Evolutionary conservation across 2,329 filamentous ascomycete species (phyloP).

Genomic region (Trichothecium roseum): DNA sequence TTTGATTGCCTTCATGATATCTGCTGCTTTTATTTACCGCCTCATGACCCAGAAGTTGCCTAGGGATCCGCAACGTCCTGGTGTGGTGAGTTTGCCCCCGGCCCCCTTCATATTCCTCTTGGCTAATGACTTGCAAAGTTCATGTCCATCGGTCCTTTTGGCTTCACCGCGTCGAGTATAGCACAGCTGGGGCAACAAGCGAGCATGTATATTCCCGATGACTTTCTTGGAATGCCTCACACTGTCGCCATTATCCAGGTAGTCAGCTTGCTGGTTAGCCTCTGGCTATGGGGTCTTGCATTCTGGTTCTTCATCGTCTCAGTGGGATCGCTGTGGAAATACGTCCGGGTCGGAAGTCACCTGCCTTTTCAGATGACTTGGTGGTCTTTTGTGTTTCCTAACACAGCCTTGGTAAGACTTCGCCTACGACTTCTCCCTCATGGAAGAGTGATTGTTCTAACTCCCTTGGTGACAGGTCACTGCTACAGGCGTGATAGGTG

Average conservation of each 20-base stretch:
- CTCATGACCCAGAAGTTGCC: constrained; percentile 84
- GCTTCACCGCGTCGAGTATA: constrained; percentile 40
- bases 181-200: constrained; percentile 35
- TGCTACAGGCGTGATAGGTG: constrained; percentile 61
- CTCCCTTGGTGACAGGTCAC: constrained; percentile 30
- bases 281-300: constrained; percentile 79
- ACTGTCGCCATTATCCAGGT: constrained; percentile 34
- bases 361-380: constrained; percentile 78
- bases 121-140: constrained; percentile 35
- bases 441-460: constrained; percentile 34
- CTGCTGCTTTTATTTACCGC: constrained; percentile 73
- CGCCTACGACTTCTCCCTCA: constrained; percentile 11
- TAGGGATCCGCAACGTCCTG: constrained; percentile 62
- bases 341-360: constrained; percentile 42
- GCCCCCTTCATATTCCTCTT: constrained; percentile 1
- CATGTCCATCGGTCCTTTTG: constrained; percentile 69
- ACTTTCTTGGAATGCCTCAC: constrained; percentile 30
- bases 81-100: constrained; percentile 41
- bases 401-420: constrained; percentile 51
- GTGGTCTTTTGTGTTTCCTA: constrained; percentile 76
- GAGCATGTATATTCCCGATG: constrained; percentile 28
- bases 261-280: constrained; percentile 48
- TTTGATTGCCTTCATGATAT: constrained; percentile 63
- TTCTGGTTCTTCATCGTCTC: constrained; percentile 78
- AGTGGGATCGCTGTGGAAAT: constrained; percentile 64